A percentile compares a stretch with the other conserved stretches of the same genome.
Conservation (phyloP, 108 stramenopile species). For the Nitzschia palea region DNA sequence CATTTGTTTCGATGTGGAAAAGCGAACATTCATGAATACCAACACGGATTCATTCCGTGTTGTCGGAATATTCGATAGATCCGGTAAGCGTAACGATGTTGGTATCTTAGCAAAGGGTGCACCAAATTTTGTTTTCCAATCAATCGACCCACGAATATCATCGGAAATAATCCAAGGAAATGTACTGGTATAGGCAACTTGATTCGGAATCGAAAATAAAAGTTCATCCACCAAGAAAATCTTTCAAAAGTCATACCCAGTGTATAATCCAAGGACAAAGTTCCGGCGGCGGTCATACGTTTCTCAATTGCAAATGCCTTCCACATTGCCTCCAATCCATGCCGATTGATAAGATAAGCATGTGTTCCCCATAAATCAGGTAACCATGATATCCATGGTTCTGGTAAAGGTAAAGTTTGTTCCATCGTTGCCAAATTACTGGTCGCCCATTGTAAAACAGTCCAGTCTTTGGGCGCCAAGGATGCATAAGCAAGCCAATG, state of each 20-base stretch:
- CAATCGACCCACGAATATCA: neutral
- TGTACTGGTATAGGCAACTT: slow-evolving; percentile 9
- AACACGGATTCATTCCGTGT: slow-evolving; percentile 1
- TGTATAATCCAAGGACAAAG: no score
- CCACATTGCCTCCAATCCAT: slow-evolving; percentile 8
- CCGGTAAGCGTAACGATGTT: neutral
- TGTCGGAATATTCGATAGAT: neutral
- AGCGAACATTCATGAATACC: slow-evolving; percentile 16
- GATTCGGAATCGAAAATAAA: slow-evolving; percentile 1
- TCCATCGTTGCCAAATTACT: slow-evolving; percentile 1
- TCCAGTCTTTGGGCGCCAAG: slow-evolving; percentile 10
- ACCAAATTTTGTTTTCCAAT: neutral
- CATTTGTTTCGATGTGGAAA: slow-evolving; percentile 2
- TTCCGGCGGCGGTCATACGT: neutral
- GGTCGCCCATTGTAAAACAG: slow-evolving; percentile 4
- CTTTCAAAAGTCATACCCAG: neutral
- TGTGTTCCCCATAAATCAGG: slow-evolving; percentile 7
- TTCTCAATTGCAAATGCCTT: neutral
- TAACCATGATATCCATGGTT: slow-evolving; percentile 19
- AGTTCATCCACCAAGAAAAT: slow-evolving; percentile 3
- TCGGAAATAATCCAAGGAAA: slow-evolving; percentile 9
- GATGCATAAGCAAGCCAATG: neutral
- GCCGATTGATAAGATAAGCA: slow-evolving; percentile 7
- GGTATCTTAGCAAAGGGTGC: neutral
- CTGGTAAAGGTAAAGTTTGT: slow-evolving; percentile 5